phyloP scores from a whole-genome alignment of 176 grass and related monocot species.

The Rhynchospora tenuis region DNA sequence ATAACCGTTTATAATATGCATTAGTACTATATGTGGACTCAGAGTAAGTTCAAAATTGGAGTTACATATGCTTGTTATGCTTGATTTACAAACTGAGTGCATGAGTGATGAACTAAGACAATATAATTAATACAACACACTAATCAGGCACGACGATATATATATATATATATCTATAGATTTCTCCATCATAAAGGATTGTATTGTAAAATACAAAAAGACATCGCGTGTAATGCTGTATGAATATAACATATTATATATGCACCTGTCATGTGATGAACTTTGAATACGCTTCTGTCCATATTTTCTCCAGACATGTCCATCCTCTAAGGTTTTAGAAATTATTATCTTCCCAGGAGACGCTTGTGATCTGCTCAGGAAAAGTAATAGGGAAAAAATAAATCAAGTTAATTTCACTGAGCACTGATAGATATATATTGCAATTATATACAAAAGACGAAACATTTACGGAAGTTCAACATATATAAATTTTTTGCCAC shows the following conservation, averaged over 20 bases:
- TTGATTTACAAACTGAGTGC: background rate
- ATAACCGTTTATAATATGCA: background rate
- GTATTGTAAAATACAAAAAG: background rate
- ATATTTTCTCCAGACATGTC: conserved; percentile 73
- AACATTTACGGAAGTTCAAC: background rate
- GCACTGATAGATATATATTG: background rate
- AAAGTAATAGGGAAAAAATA: background rate
- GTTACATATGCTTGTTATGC: background rate
- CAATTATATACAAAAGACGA: background rate
- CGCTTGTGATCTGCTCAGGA: conserved; percentile 35
- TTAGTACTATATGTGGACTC: background rate
- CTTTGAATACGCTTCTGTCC: conserved; percentile 74
- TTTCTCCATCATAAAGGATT: background rate
- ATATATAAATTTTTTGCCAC: background rate
- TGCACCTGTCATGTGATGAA: conserved; percentile 33
- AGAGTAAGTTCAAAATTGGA: background rate
- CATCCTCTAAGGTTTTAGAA: conserved; percentile 33
- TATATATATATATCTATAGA: background rate
- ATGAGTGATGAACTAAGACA: background rate
- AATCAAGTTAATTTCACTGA: background rate
- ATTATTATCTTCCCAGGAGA: conserved; percentile 14
- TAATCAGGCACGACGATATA: background rate
- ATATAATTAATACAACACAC: background rate
- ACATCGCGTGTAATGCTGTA: background rate
- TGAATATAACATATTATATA: background rate